Percentiles rank a stretch among this genome's conserved stretches.
These are phyloP conservation scores for Fibroporia radiculosa DNA, from an alignment of 768 basidiomycete genomes.

Conservation along the genomic window DNA sequence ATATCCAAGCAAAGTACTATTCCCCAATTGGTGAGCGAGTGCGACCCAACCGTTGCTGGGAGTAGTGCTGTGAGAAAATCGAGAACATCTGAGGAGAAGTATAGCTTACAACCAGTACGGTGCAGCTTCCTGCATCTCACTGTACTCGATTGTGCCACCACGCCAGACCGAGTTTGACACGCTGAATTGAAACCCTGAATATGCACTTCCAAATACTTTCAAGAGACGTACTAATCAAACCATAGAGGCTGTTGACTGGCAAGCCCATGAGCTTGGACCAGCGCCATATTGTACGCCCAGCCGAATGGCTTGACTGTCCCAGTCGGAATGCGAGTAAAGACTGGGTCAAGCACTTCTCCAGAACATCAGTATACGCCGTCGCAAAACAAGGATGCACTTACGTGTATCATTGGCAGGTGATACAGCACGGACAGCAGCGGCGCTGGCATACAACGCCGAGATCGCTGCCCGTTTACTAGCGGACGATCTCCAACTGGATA, in stretches of 20 bases:
- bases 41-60: slow-evolving; percentile 1
- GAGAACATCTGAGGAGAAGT: not conserved
- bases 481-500: no score
- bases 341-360: not conserved
- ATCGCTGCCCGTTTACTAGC: no score
- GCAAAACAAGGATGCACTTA: no score
- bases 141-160: not conserved
- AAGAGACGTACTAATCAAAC: not conserved
- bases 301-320: not conserved
- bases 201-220: not conserved
- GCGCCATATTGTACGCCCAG: slow-evolving; percentile 1
- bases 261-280: not conserved
- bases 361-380: no score
- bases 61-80: not conserved
- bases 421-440: no score
- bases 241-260: slow-evolving; percentile 1
- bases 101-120: slow-evolving; percentile 1
- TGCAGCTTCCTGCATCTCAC: slow-evolving; percentile 2
- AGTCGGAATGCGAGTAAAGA: not conserved
- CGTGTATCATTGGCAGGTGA: no score
- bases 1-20: not conserved
- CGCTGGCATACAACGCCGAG: no score
- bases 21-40: not conserved
- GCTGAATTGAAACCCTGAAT: not conserved
- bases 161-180: slow-evolving; percentile 1